phyloP scores from a whole-genome alignment of 768 basidiomycete genomes.

The Boletales sp. region DNA sequence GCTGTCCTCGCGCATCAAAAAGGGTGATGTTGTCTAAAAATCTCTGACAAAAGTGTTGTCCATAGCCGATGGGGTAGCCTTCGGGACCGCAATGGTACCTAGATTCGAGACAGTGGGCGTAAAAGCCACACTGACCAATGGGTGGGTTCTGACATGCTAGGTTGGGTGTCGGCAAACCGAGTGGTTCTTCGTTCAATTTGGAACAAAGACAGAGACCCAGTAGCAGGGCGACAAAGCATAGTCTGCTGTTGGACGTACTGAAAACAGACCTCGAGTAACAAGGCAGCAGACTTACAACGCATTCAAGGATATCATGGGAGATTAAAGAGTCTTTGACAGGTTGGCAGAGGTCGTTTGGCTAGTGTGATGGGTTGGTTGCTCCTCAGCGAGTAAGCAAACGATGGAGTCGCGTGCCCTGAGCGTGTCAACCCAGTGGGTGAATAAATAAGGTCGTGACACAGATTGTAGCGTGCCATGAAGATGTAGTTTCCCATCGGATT shows the following conservation, averaged over 20 bases:
- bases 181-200: neutral
- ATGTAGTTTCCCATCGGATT: too few species aligned
- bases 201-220: neutral
- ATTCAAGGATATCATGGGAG: too few species aligned
- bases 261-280: too few species aligned
- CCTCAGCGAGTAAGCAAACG: too few species aligned
- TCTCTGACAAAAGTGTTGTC: slow-evolving; percentile 31
- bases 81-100: slow-evolving; percentile 41
- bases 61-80: slow-evolving; percentile 39
- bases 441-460: too few species aligned
- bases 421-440: too few species aligned
- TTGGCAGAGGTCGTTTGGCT: too few species aligned
- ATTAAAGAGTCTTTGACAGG: too few species aligned
- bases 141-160: slow-evolving; percentile 29
- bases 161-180: slow-evolving; percentile 14
- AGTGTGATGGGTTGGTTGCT: too few species aligned
- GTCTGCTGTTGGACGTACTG: neutral
- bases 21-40: slow-evolving; percentile 30
- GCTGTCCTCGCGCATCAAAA: slow-evolving; percentile 23
- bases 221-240: neutral
- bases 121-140: slow-evolving; percentile 13
- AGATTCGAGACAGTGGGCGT: slow-evolving; percentile 30
- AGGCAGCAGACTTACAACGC: too few species aligned
- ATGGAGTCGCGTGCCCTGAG: too few species aligned
- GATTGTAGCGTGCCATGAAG: too few species aligned